Conservation (phyloP, 441 rosid species). For the Adansonia rubrostipa region DNA sequence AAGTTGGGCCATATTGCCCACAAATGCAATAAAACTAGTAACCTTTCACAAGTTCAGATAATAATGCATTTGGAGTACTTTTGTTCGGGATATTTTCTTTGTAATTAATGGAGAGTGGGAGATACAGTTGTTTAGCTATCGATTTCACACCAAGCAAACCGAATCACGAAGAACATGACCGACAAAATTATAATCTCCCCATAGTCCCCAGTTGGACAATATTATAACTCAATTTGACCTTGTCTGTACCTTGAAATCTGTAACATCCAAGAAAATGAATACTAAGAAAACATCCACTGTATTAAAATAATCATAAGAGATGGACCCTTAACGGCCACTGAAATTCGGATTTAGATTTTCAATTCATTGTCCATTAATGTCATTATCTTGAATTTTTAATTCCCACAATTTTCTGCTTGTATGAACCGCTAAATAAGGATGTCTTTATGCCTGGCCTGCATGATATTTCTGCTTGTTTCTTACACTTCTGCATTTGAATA, state of each 20-base stretch:
- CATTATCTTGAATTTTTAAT: background rate
- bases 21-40: background rate
- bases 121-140: background rate
- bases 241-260: background rate
- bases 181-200: constrained; percentile 13
- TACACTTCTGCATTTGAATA: no score
- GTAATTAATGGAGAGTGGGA: background rate
- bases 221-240: constrained; percentile 22
- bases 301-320: background rate
- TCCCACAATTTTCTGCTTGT: background rate
- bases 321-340: constrained; percentile 40
- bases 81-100: background rate
- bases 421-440: background rate
- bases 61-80: background rate
- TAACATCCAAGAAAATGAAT: constrained; percentile 12
- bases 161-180: constrained; percentile 11
- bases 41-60: background rate
- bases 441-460: no score
- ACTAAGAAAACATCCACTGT: constrained; percentile 3
- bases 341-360: constrained; percentile 16
- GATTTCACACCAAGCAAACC: background rate
- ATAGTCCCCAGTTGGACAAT: background rate
- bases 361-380: constrained; percentile 13
- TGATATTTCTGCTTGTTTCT: no score
- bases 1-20: constrained; percentile 8